These are phyloP conservation scores for Penicillium concentricum DNA, from an alignment of 2,329 filamentous ascomycete genomes.

Conservation along the genomic window DNA sequence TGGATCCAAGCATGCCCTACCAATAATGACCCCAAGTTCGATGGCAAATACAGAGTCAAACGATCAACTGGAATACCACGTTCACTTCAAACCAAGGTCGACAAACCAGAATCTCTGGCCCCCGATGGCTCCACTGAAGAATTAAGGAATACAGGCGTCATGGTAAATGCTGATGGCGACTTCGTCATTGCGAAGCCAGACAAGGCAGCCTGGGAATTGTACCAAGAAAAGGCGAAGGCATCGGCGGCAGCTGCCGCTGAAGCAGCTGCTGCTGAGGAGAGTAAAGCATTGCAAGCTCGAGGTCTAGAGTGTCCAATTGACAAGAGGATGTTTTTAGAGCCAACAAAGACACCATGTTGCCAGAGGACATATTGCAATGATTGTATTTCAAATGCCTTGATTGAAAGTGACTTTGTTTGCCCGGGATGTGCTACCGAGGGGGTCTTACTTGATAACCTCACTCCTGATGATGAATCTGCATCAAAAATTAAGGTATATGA, in stretches of 20 bases:
- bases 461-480: conserved; percentile 74
- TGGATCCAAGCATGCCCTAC: conserved; percentile 98
- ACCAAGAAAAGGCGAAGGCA: conserved; percentile 89
- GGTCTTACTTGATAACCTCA: conserved; percentile 88
- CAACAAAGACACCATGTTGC: conserved; percentile 99
- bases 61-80: conserved; percentile 94
- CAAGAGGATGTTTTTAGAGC: conserved; percentile 96
- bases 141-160: conserved; percentile 80
- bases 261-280: conserved; percentile 71
- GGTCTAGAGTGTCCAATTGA: conserved; percentile 93
- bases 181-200: conserved; percentile 96
- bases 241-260: conserved; percentile 79
- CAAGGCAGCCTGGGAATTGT: conserved; percentile 94
- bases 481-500: conserved; percentile 76
- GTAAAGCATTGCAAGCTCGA: conserved; percentile 82
- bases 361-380: conserved; percentile 98
- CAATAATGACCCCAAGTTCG: conserved; percentile 96
- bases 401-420: conserved; percentile 96
- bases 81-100: conserved; percentile 91
- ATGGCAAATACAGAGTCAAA: conserved; percentile 90
- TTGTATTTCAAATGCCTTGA: conserved; percentile 98
- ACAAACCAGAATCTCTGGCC: conserved; percentile 76
- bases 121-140: conserved; percentile 77
- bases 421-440: conserved; percentile 87
- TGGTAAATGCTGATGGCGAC: conserved; percentile 96